phyloP scores from a whole-genome alignment of 345 rosid genomes.

The Erucastrum elatum region DNA sequence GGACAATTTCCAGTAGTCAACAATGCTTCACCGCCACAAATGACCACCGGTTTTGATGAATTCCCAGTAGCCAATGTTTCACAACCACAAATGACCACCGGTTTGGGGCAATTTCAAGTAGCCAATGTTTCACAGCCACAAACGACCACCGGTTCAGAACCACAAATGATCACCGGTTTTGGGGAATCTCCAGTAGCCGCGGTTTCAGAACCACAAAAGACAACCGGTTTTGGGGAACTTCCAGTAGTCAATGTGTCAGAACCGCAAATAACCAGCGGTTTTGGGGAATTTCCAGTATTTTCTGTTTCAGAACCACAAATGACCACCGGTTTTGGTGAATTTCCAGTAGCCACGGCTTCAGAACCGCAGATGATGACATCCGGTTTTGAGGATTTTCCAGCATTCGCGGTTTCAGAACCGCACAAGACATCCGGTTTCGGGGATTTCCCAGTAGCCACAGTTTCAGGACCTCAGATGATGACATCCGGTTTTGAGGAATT shows the following conservation, averaged over 20 bases:
- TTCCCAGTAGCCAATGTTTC: not conserved
- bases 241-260: not conserved
- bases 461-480: not conserved
- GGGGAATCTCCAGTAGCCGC: not conserved
- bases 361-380: not conserved
- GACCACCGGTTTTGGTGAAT: not conserved
- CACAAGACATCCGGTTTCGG: not conserved
- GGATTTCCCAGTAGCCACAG: not conserved
- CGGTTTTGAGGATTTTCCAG: not conserved
- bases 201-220: not conserved
- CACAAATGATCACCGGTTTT: not conserved
- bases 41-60: not conserved
- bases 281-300: not conserved
- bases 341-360: not conserved
- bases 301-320: not conserved
- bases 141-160: not conserved
- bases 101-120: not conserved
- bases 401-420: not conserved
- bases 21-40: not conserved
- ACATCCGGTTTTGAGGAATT: not conserved
- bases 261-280: not conserved
- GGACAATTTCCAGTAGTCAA: constrained; percentile 32
- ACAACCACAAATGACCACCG: not conserved
- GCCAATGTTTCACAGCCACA: not conserved
- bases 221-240: not conserved